Evolutionary conservation across 2,329 filamentous ascomycete species (phyloP), one percentile per base, ranked within the genome.

Genomic region (Botryotinia globosa): DNA sequence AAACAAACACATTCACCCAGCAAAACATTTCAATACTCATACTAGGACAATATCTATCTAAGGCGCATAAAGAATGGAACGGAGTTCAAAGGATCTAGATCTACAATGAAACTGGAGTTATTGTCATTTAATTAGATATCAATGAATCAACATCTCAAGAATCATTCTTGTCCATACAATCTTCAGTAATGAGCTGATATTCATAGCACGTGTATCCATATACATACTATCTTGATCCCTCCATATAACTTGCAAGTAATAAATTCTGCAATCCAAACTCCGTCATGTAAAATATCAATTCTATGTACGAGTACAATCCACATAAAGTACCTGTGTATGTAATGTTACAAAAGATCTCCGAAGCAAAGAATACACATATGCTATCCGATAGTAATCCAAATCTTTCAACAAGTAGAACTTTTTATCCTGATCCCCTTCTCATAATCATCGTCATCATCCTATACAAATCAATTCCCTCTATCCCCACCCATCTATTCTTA

Each of bases 81-180:
- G 65, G 65, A 68, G 48, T 56, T 56, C 25, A 62, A 25, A 62
- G 37, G 34, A 18, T 42, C 25, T n/a, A 56, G n/a, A 56, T 68
- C 48, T 56, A 56, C 29, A n/a, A 32, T 20, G 18, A 25, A 32
- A 32, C 18, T 22, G 22, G 32, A 51, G 18, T 42, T 10, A 37
- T 18, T 16, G 18, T 56, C 29, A 29, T 3, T 42, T 32, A 39
- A 51, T 54, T 25, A 29, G 5, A 66, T 20, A 67, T 67, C 34
- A 45, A 45, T 54, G 10, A 34, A 34, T 54, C 14, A 22, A 39
- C 10, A 22, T 5, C 45, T 39, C 12, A 3, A 22, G 22, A n/a
- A 51, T 37, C 22, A 16, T 39, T 8, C n/a, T 22, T 16, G 14
- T 62, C 12, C 59, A 62, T 18, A 5, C 34, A n/a, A 61, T 5